phyloP scores from a whole-genome alignment of 2,329 filamentous ascomycete genomes.

The Aphanocladium album region DNA sequence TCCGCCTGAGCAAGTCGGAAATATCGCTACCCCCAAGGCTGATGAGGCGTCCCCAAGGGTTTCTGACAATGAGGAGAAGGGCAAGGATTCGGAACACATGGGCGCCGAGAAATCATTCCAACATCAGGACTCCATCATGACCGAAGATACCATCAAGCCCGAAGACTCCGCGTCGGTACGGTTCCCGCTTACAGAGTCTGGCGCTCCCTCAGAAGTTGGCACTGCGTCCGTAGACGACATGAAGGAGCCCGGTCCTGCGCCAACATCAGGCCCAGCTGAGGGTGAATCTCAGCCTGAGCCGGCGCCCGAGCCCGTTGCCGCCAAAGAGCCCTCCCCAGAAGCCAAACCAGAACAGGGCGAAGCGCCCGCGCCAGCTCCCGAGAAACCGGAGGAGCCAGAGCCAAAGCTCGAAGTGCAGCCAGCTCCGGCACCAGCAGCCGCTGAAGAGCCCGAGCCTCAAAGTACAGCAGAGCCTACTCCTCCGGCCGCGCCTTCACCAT shows the following conservation, averaged over 20 bases:
- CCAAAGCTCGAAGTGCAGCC: not conserved
- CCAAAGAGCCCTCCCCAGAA: not conserved
- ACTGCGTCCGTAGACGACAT: conserved; percentile 20
- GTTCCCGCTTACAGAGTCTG: conserved; percentile 25
- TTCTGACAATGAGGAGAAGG: conserved; percentile 22
- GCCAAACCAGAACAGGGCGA: not conserved
- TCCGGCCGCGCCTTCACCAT: not conserved
- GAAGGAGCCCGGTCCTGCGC: conserved; percentile 15
- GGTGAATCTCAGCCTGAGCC: conserved; percentile 15
- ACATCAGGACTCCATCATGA: conserved; percentile 30
- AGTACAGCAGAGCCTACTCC: not conserved
- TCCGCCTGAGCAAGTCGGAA: conserved; percentile 36
- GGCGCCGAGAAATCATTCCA: conserved; percentile 20
- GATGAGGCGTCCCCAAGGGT: conserved; percentile 22
- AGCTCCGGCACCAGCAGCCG: not conserved
- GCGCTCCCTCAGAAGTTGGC: conserved; percentile 24
- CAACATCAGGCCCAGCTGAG: conserved; percentile 1
- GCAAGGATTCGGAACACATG: conserved; percentile 22
- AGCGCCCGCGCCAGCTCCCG: not conserved
- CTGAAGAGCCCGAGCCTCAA: not conserved
- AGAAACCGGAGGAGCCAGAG: not conserved
- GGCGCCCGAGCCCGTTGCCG: not conserved
- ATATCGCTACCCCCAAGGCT: conserved; percentile 31
- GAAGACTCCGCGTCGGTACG: conserved; percentile 33
- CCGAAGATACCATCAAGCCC: conserved; percentile 33